Percentiles rank a stretch among this genome's conserved stretches.
These are phyloP conservation scores for Colletotrichum higginsianum DNA, from an alignment of 2,329 filamentous ascomycete species.

Conservation along the genomic window DNA sequence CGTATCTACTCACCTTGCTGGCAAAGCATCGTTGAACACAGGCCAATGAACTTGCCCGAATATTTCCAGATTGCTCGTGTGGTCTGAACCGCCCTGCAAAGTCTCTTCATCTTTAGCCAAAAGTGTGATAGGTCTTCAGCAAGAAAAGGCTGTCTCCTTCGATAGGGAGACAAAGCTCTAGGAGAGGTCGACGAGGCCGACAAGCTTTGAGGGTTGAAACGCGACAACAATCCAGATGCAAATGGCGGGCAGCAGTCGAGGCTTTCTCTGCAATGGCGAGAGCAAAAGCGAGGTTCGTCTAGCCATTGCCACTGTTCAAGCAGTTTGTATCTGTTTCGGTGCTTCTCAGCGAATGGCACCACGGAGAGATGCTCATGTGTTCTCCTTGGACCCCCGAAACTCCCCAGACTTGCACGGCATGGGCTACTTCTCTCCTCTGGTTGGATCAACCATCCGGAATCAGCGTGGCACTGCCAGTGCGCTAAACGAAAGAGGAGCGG, in stretches of 20 bases:
- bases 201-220: constrained; percentile 11
- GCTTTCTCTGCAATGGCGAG: no score
- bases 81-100: background rate
- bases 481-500: background rate
- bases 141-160: background rate
- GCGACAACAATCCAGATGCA: background rate
- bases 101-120: background rate
- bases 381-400: no score
- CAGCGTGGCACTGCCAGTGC: background rate
- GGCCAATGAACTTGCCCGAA: background rate
- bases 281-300: no score
- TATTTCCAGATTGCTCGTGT: background rate
- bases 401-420: no score
- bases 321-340: no score
- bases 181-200: no score
- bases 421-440: background rate
- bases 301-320: no score
- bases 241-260: background rate
- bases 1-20: background rate
- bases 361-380: background rate
- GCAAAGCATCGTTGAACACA: background rate
- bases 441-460: background rate
- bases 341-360: no score
- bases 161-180: background rate
- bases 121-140: background rate